phyloP scores from a whole-genome alignment of 495 filamentous ascomycete species.

The Margaritispora aquatica region DNA sequence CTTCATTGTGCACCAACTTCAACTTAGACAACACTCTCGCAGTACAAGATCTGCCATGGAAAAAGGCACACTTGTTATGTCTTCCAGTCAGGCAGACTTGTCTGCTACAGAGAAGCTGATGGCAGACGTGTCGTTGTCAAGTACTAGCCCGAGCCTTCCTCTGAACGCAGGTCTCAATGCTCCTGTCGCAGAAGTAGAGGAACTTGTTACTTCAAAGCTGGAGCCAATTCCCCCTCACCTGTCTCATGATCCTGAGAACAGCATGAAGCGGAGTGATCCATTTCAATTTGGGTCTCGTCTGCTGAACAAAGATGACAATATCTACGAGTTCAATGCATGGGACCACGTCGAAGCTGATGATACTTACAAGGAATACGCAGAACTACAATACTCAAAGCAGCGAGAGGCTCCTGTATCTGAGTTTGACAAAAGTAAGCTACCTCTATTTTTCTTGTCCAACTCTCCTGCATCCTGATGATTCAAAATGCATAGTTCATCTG shows the following conservation, averaged over 20 bases:
- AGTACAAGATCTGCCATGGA: too few species aligned
- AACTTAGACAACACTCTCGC: too few species aligned
- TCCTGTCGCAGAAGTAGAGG: too few species aligned
- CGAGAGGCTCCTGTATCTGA: conserved; percentile 75
- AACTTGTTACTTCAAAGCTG: not conserved
- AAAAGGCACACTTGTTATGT: not conserved
- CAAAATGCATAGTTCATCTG: conserved; percentile 60
- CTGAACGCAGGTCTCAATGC: too few species aligned
- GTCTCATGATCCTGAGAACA: conserved; percentile 50
- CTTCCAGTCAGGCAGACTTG: not conserved
- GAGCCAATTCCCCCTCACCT: conserved; percentile 36
- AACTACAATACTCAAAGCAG: conserved; percentile 76
- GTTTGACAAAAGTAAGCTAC: conserved; percentile 64
- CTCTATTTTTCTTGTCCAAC: not conserved
- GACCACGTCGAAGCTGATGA: conserved; percentile 90
- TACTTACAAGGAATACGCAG: conserved; percentile 73
- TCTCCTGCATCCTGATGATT: conserved; percentile 43
- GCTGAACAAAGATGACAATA: conserved; percentile 73
- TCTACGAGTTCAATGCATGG: conserved; percentile 97
- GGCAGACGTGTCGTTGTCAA: not conserved
- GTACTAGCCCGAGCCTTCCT: not conserved
- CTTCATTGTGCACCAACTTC: too few species aligned
- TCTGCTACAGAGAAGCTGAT: not conserved
- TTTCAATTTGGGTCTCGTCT: conserved; percentile 92
- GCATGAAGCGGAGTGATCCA: conserved; percentile 78